A percentile compares a stretch with the other conserved stretches of the same genome.
Conservation (phyloP, 1,284 basidiomycete species). For the Fomitopsis betulina region DNA sequence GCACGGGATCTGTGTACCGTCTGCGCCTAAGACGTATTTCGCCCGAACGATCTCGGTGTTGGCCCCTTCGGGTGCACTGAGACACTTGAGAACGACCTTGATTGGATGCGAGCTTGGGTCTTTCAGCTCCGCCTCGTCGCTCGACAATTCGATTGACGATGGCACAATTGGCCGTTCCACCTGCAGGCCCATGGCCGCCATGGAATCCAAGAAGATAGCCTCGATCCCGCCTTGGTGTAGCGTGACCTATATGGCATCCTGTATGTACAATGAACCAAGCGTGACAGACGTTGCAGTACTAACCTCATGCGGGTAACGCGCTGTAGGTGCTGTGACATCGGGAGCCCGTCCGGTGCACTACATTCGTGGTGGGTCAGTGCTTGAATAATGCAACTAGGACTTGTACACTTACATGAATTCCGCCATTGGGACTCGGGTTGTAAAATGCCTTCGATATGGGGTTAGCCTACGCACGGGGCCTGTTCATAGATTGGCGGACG, state of each 20-base stretch:
- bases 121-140: conserved; percentile 35
- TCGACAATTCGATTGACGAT: conserved; percentile 44
- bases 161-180: conserved; percentile 60
- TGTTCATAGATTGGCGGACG: conserved; percentile 16
- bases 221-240: conserved; percentile 78
- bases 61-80: conserved; percentile 23
- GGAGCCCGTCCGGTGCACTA: conserved; percentile 58
- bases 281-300: neutral
- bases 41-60: conserved; percentile 43
- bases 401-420: conserved; percentile 47
- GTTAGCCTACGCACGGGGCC: neutral
- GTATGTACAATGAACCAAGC: neutral
- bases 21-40: conserved; percentile 52
- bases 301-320: conserved; percentile 63
- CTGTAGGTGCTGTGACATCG: conserved; percentile 49
- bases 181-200: conserved; percentile 44
- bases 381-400: no score
- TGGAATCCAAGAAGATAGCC: conserved; percentile 61
- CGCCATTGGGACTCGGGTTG: conserved; percentile 55
- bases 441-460: conserved; percentile 56
- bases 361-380: neutral
- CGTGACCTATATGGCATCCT: conserved; percentile 40
- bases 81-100: conserved; percentile 36
- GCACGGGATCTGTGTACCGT: conserved; percentile 31
- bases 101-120: conserved; percentile 50